Base-by-base conservation (phyloP, 164 flowering plant species). In the Piper longum region DNA sequence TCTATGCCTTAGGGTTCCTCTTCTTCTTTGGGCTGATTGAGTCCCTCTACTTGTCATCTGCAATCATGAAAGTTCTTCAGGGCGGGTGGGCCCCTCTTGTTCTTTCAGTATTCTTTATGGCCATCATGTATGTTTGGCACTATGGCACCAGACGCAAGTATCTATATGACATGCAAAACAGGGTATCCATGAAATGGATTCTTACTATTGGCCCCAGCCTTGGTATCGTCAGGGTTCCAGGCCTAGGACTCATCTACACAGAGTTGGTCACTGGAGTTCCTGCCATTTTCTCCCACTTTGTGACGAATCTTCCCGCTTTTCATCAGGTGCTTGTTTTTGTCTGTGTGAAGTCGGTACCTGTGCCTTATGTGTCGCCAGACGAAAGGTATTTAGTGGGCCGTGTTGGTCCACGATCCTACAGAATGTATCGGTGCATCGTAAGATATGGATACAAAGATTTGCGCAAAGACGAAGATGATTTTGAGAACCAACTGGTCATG, bases 391-490 rank as follows among this genome's bases (percentile, higher is more conserved):
- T 87, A n/a, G 69, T 87, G 26, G 90, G 90, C 16, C 82, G 88
- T 9, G 66, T 85, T 61, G 87, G 89, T 42, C 89, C 89, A n/a
- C 82, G 80, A 70, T 57, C 80, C 11, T 80, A 81, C 64, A 67
- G 84, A 45, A 69, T 87, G 76, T 87, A 85, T 72, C 85, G 93
- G 26, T 87, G 90, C 79, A 85, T 83, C 12, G 72, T 85, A 16
- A 74, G 93, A 43, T 76, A 80, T 72, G 93, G 93, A 4, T 87
- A 87, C 84, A 85, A 82, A 66, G 93, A 87, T 61, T 76, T 76
- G 12, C 68, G 52, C 17, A 71, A 72, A 26, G 70, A 74, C 56
- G 82, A 75, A 0, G 82, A 77, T 9, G 74, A 75, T 67, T 80
- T 81, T 67, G 89, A 87, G 57, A 72, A 77, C 67, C 80, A 76